Percentiles rank a stretch among this genome's conserved stretches.
These are phyloP conservation scores for Cinnamomum chago DNA, from an alignment of 164 flowering plant species.

Conservation along the genomic window DNA sequence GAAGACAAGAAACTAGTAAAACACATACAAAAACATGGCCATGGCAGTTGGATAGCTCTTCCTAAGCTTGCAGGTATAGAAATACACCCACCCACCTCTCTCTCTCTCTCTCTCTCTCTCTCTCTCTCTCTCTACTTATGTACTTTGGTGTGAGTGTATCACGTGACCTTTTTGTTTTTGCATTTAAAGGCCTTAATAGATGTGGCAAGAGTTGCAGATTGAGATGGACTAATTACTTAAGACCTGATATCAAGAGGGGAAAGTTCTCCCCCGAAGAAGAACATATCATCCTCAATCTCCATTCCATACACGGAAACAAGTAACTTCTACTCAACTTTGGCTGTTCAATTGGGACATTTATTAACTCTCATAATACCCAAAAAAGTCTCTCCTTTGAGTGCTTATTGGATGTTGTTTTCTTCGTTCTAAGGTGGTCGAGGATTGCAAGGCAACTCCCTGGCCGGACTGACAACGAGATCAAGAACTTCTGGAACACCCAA, in stretches of 20 bases:
- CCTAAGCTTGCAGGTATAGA: constrained; percentile 55
- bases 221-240: constrained; percentile 68
- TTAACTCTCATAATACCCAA: background rate
- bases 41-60: constrained; percentile 68
- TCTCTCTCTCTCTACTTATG: background rate
- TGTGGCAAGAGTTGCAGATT: constrained; percentile 76
- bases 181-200: constrained; percentile 51
- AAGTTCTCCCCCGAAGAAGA: constrained; percentile 62
- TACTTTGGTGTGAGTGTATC: background rate
- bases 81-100: background rate
- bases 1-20: constrained; percentile 54
- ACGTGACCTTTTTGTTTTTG: background rate
- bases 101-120: too few relatives aligned
- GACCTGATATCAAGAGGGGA: constrained; percentile 73
- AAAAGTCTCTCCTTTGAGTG: background rate
- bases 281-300: constrained; percentile 63
- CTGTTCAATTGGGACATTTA: background rate
- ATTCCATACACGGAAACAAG: constrained; percentile 74
- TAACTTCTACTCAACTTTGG: constrained; percentile 14
- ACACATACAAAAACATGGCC: constrained; percentile 49
- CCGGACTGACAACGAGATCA: constrained; percentile 76
- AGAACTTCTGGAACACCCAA: constrained; percentile 84
- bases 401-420: background rate
- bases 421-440: constrained; percentile 62
- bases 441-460: constrained; percentile 76